Conservation (phyloP, 441 rosid genomes). For the Adansonia gregorii region DNA sequence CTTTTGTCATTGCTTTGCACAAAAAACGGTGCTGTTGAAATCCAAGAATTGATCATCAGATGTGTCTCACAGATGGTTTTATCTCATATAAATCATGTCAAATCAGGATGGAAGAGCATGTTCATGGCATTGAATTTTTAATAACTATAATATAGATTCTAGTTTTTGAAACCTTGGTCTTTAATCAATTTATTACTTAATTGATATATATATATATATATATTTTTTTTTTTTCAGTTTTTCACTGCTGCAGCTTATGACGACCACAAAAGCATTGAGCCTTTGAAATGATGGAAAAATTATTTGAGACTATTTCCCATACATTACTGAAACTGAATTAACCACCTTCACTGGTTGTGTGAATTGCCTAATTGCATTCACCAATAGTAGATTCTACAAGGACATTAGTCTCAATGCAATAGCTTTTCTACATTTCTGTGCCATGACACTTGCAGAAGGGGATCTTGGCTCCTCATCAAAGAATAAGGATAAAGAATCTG, state of each 20-base stretch:
- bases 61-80: conserved; percentile 99
- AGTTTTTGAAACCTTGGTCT: not conserved
- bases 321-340: conserved; percentile 98
- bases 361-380: conserved; percentile 96
- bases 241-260: conserved; percentile 99
- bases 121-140: conserved; percentile 74
- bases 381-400: conserved; percentile 90
- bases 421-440: conserved; percentile 94
- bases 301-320: conserved; percentile 94
- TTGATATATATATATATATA: not conserved
- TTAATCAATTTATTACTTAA: conserved; percentile 1
- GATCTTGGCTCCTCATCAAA: conserved; percentile 73
- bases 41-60: conserved; percentile 96
- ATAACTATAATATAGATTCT: not conserved
- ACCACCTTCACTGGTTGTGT: conserved; percentile 99
- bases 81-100: conserved; percentile 93
- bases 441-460: conserved; percentile 96
- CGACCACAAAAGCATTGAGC: conserved; percentile 98
- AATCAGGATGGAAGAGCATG: conserved; percentile 99
- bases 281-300: conserved; percentile 98
- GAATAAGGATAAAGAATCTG: conserved; percentile 75
- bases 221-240: conserved; percentile 69
- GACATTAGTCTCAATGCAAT: conserved; percentile 96
- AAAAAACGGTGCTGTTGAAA: conserved; percentile 96
- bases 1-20: conserved; percentile 98